A percentile compares a stretch with the other conserved stretches of the same genome.
Conservation (phyloP, 176 grass and related monocot genomes). For the Eragrostis curvula region DNA sequence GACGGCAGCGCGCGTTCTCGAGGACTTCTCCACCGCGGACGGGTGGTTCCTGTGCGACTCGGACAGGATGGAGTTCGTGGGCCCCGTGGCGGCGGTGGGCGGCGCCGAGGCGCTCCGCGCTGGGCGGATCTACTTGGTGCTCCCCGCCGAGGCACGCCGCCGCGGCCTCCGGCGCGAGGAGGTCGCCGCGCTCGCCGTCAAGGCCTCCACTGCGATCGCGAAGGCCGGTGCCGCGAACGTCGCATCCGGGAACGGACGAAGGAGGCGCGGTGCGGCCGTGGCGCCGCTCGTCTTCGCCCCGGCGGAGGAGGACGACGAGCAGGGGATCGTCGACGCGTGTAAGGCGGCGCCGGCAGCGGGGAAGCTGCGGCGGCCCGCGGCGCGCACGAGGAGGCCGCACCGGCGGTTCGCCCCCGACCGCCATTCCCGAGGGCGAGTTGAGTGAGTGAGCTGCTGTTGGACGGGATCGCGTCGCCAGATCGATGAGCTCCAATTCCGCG, state of each 20-base stretch:
- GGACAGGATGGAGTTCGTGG: constrained; percentile 64
- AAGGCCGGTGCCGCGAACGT: neutral
- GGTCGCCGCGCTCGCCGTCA: constrained; percentile 66
- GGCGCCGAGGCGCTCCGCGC: constrained; percentile 38
- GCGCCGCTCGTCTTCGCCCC: constrained; percentile 50
- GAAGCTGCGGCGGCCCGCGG: constrained; percentile 2
- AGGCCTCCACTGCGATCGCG: constrained; percentile 46
- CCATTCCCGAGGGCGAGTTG: constrained; percentile 66
- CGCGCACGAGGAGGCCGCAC: neutral
- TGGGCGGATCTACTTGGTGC: constrained; percentile 73
- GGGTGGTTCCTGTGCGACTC: constrained; percentile 65
- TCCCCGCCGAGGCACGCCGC: constrained; percentile 43
- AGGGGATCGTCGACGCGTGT: neutral
- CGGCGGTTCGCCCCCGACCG: constrained; percentile 46
- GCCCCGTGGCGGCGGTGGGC: constrained; percentile 13
- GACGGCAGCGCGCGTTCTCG: constrained; percentile 37
- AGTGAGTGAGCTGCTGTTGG: neutral
- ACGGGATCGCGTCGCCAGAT: too few species aligned
- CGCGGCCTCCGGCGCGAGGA: constrained; percentile 47
- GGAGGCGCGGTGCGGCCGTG: constrained; percentile 16
- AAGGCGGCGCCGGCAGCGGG: neutral
- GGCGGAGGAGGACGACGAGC: neutral
- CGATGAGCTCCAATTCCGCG: too few species aligned
- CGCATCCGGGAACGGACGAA: neutral
- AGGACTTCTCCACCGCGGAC: neutral